Evolutionary conservation across 2,329 filamentous ascomycete species (phyloP).

Genomic region (Chrysoporthe austroafricana): DNA sequence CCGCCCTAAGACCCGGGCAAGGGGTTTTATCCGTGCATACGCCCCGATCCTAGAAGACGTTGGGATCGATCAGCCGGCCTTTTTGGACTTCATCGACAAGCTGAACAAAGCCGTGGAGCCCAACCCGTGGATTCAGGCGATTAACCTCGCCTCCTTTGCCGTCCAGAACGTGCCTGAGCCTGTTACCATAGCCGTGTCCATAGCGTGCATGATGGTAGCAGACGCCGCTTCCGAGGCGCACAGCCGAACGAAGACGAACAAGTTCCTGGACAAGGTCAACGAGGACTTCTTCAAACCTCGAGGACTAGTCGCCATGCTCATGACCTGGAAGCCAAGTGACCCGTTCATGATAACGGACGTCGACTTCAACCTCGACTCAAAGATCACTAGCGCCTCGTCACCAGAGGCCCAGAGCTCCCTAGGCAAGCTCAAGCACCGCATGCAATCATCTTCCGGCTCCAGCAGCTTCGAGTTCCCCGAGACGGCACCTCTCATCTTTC

Average conservation of each 20-base stretch:
- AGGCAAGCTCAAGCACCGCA: conserved; percentile 37
- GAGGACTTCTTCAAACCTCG: conserved; percentile 59
- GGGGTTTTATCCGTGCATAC: conserved; percentile 59
- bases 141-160: conserved; percentile 46
- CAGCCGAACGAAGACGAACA: conserved; percentile 49
- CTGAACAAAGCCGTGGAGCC: conserved; percentile 47
- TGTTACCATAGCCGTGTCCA: conserved; percentile 47
- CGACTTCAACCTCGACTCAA: conserved; percentile 39
- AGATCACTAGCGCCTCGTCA: conserved; percentile 39
- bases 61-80: conserved; percentile 52
- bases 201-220: conserved; percentile 47
- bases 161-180: conserved; percentile 44
- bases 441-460: conserved; percentile 43
- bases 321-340: conserved; percentile 54
- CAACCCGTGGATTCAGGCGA: conserved; percentile 42
- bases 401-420: conserved; percentile 21
- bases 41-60: conserved; percentile 50
- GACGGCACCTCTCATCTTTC: conserved; percentile 53
- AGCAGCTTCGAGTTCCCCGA: conserved; percentile 48
- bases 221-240: conserved; percentile 46
- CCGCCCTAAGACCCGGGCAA: conserved; percentile 49
- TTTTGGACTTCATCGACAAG: conserved; percentile 52
- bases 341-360: conserved; percentile 35
- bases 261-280: conserved; percentile 60
- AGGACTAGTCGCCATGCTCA: conserved; percentile 54